These are phyloP conservation scores for Fraxinus sp. DNA, from an alignment of 305 asterid genomes.

Conservation along the genomic window DNA sequence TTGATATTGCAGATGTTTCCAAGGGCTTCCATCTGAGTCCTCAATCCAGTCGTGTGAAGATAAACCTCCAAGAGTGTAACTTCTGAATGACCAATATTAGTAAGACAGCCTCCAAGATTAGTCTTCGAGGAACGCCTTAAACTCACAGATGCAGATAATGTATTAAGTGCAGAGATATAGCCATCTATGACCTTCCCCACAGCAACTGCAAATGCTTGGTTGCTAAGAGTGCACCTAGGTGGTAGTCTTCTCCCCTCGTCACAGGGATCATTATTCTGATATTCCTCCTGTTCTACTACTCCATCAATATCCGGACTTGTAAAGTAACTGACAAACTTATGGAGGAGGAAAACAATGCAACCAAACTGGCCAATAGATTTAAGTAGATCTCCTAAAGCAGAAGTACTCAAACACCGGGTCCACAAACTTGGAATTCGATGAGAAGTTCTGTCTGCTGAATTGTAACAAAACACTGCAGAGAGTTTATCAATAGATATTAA, in stretches of 20 bases:
- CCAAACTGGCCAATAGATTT: slow-evolving; percentile 79
- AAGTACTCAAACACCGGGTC: slow-evolving; percentile 77
- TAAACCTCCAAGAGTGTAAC: slow-evolving; percentile 81
- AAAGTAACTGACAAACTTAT: slow-evolving; percentile 65
- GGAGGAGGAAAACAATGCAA: slow-evolving; percentile 67
- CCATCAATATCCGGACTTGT: slow-evolving; percentile 43
- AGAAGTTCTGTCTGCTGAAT: slow-evolving; percentile 81
- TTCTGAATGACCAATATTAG: slow-evolving; percentile 72
- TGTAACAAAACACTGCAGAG: slow-evolving; percentile 57
- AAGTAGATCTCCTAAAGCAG: slow-evolving; percentile 74
- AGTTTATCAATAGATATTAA: slow-evolving; percentile 63
- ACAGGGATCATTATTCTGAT: slow-evolving; percentile 27
- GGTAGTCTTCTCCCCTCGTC: slow-evolving; percentile 28
- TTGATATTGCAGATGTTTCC: slow-evolving; percentile 78
- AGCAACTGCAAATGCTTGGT: slow-evolving; percentile 94
- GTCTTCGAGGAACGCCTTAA: slow-evolving; percentile 60
- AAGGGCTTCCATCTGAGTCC: slow-evolving; percentile 86
- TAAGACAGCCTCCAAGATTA: slow-evolving; percentile 66
- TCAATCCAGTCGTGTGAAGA: slow-evolving; percentile 73
- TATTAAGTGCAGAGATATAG: slow-evolving; percentile 68
- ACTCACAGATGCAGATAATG: slow-evolving; percentile 68
- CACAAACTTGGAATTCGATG: slow-evolving; percentile 74
- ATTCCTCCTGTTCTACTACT: slow-evolving; percentile 34
- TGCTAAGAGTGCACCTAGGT: slow-evolving; percentile 54
- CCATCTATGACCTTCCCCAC: slow-evolving; percentile 77